phyloP scores from a whole-genome alignment of 2,329 filamentous ascomycete species.

The Fusarium domesticum region DNA sequence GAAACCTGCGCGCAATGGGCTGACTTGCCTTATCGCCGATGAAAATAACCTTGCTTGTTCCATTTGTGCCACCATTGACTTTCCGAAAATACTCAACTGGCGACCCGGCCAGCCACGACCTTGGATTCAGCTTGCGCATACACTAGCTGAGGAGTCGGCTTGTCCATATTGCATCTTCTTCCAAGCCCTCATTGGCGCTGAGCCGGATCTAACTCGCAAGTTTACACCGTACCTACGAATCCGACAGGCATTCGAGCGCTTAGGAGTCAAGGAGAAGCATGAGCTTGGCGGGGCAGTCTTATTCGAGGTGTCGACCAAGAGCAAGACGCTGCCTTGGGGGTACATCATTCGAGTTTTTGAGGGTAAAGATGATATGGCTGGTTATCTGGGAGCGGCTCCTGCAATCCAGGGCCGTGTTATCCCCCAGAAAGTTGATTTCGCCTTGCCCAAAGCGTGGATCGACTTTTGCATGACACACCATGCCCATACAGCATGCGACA shows the following conservation, averaged over 20 bases:
- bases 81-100: constrained; percentile 37
- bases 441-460: constrained; percentile 35
- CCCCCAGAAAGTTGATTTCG: constrained; percentile 29
- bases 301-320: constrained; percentile 38
- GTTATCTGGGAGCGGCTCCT: constrained; percentile 19
- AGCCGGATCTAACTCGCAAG: constrained; percentile 31
- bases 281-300: constrained; percentile 35
- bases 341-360: constrained; percentile 34
- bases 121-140: constrained; percentile 38
- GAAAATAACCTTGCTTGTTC: constrained; percentile 30
- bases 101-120: constrained; percentile 35
- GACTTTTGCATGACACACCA: constrained; percentile 36
- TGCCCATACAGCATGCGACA: constrained; percentile 21
- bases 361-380: constrained; percentile 23
- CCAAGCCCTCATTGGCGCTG: constrained; percentile 33
- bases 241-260: constrained; percentile 37
- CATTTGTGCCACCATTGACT: constrained; percentile 36
- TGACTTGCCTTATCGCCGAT: constrained; percentile 30
- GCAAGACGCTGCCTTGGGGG: constrained; percentile 37
- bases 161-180: constrained; percentile 42
- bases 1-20: constrained; percentile 28
- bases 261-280: constrained; percentile 38
- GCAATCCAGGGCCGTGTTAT: constrained; percentile 34
- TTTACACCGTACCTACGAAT: constrained; percentile 40
- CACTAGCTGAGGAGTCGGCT: constrained; percentile 26